Evolutionary conservation across 108 stramenopile species (phyloP).

Genomic region (Nitzschia palea): DNA sequence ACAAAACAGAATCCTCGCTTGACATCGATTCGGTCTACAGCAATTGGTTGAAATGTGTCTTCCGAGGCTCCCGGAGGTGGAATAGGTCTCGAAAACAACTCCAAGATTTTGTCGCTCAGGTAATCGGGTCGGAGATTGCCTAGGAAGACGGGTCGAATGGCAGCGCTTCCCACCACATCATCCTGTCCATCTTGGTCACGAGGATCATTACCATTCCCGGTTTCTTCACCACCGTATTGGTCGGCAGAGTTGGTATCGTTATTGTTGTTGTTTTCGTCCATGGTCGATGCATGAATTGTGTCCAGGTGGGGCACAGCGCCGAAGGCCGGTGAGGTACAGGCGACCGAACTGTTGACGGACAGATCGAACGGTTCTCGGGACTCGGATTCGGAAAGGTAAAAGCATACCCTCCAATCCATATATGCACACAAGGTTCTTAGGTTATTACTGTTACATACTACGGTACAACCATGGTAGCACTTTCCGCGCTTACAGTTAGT

Average conservation of each 20-base stretch:
- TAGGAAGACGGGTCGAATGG: slow-evolving; percentile 70
- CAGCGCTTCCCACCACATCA: slow-evolving; percentile 28
- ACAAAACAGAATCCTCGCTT: slow-evolving; percentile 87
- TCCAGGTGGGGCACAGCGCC: background rate
- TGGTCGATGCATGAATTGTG: background rate
- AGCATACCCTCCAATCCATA: too few relatives aligned
- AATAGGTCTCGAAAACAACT: slow-evolving; percentile 54
- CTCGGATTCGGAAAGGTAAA: background rate
- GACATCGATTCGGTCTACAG: slow-evolving; percentile 73
- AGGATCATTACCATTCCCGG: background rate
- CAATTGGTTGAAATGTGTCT: slow-evolving; percentile 29
- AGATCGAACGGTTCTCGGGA: background rate
- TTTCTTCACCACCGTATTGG: background rate
- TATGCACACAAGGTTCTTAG: too few relatives aligned
- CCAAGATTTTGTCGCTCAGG: slow-evolving; percentile 48
- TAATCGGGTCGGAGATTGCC: slow-evolving; percentile 63
- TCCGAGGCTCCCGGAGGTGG: slow-evolving; percentile 28
- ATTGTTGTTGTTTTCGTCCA: background rate
- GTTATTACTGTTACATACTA: too few relatives aligned
- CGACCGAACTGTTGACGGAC: background rate
- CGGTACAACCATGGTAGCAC: too few relatives aligned
- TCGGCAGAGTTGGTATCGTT: too few relatives aligned
- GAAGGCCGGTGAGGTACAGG: background rate
- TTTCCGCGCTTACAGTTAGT: too few relatives aligned
- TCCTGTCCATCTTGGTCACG: background rate